These are phyloP conservation scores for Hirschioporus abietinus DNA, from an alignment of 768 basidiomycete species.

Conservation along the genomic window DNA sequence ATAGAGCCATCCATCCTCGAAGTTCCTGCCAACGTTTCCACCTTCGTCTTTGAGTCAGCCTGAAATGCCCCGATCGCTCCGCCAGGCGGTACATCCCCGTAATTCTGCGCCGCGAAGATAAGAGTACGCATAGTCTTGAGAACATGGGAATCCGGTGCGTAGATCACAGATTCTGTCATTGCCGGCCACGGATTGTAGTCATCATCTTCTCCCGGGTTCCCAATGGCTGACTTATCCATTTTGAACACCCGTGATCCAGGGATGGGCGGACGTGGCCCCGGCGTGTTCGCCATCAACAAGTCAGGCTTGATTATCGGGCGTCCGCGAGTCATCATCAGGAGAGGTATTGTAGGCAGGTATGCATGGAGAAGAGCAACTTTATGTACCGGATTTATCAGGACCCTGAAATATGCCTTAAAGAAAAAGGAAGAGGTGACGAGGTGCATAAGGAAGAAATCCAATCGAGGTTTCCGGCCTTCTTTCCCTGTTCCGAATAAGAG, in stretches of 20 bases:
- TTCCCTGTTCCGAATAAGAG: conserved; percentile 43
- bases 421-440: conserved; percentile 54
- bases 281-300: conserved; percentile 41
- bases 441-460: conserved; percentile 59
- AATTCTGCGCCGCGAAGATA: conserved; percentile 41
- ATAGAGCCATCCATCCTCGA: conserved; percentile 47
- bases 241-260: background rate
- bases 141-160: conserved; percentile 50
- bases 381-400: conserved; percentile 27
- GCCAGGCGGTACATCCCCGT: conserved; percentile 36
- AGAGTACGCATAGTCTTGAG: conserved; percentile 46
- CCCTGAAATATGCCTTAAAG: conserved; percentile 35
- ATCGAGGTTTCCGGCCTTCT: conserved; percentile 39
- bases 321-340: conserved; percentile 37
- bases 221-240: conserved; percentile 20
- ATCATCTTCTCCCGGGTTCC: conserved; percentile 30
- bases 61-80: conserved; percentile 38
- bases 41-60: conserved; percentile 17
- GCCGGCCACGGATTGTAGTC: conserved; percentile 49
- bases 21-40: conserved; percentile 42
- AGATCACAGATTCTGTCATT: conserved; percentile 38
- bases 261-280: conserved; percentile 34
- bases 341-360: conserved; percentile 33
- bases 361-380: conserved; percentile 37
- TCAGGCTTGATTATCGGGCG: conserved; percentile 46